Conservation (phyloP, 768 basidiomycete genomes). For the Dacryopinax spathularia region DNA sequence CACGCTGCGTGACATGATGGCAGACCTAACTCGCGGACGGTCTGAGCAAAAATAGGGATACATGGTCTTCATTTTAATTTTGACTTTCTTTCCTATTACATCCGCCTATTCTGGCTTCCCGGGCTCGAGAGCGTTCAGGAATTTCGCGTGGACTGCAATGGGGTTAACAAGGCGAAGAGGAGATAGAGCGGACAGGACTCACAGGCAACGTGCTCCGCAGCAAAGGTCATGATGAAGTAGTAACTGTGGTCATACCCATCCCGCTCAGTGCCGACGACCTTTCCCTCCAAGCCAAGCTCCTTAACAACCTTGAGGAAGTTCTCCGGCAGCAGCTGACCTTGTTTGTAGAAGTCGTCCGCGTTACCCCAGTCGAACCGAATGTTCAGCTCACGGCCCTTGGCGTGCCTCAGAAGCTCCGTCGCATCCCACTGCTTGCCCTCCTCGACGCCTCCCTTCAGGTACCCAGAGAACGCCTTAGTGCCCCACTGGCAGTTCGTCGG, state of each 20-base stretch:
- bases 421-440: slow-evolving; percentile 79
- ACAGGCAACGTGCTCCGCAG: slow-evolving; percentile 81
- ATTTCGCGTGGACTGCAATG: slow-evolving; percentile 66
- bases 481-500: slow-evolving; percentile 85
- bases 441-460: slow-evolving; percentile 57
- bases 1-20: not conserved
- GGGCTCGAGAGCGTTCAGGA: slow-evolving; percentile 57
- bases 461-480: slow-evolving; percentile 76
- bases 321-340: slow-evolving; percentile 81
- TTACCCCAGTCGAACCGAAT: slow-evolving; percentile 86
- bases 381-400: slow-evolving; percentile 43
- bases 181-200: slow-evolving; percentile 20
- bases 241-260: slow-evolving; percentile 82
- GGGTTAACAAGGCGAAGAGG: slow-evolving; percentile 8
- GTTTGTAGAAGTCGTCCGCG: slow-evolving; percentile 66
- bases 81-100: no score
- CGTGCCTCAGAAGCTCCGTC: slow-evolving; percentile 57
- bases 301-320: slow-evolving; percentile 70
- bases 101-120: not conserved
- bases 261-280: slow-evolving; percentile 66
- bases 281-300: slow-evolving; percentile 52
- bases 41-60: no score
- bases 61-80: no score
- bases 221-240: slow-evolving; percentile 86
- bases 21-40: no score